Conservation (phyloP, 257 asterid species). For the Solanum megistacrolobum region DNA sequence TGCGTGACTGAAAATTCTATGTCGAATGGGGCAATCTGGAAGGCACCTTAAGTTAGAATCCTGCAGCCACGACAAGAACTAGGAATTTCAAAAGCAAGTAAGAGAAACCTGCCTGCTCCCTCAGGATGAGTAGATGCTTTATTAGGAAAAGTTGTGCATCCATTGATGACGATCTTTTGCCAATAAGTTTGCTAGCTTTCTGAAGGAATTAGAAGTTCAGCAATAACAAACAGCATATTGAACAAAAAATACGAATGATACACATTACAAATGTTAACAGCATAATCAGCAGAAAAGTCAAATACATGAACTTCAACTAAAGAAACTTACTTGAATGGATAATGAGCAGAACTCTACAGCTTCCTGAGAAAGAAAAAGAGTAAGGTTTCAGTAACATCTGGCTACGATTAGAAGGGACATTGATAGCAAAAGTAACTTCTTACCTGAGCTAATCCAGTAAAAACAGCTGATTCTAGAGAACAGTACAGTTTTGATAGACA, state of each 20-base stretch:
- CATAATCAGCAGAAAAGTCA: not conserved
- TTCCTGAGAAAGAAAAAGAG: slow-evolving; percentile 46
- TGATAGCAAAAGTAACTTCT: slow-evolving; percentile 8
- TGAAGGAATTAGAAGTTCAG: slow-evolving; percentile 24
- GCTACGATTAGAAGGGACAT: not conserved
- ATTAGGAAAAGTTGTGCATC: slow-evolving; percentile 91
- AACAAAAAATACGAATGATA: slow-evolving; percentile 1
- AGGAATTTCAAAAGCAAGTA: slow-evolving; percentile 1
- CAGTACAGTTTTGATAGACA: slow-evolving; percentile 87
- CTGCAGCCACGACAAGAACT: not conserved
- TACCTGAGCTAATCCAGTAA: slow-evolving; percentile 98
- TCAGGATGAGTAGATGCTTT: slow-evolving; percentile 88
- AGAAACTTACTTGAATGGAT: slow-evolving; percentile 73
- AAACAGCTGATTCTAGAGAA: slow-evolving; percentile 77
- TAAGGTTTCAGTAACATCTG: slow-evolving; percentile 1
- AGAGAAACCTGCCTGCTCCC: slow-evolving; percentile 51
- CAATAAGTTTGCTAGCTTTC: slow-evolving; percentile 90
- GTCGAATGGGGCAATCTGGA: slow-evolving; percentile 98
- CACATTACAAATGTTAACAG: not conserved
- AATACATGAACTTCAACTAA: not conserved
- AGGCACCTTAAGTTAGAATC: slow-evolving; percentile 17
- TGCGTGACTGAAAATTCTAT: slow-evolving; percentile 95
- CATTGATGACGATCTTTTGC: slow-evolving; percentile 68
- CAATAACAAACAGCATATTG: slow-evolving; percentile 10
- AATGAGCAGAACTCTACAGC: slow-evolving; percentile 86